Evolutionary conservation across 2,329 filamentous ascomycete species (phyloP).

Genomic region (Fusarium sp.): DNA sequence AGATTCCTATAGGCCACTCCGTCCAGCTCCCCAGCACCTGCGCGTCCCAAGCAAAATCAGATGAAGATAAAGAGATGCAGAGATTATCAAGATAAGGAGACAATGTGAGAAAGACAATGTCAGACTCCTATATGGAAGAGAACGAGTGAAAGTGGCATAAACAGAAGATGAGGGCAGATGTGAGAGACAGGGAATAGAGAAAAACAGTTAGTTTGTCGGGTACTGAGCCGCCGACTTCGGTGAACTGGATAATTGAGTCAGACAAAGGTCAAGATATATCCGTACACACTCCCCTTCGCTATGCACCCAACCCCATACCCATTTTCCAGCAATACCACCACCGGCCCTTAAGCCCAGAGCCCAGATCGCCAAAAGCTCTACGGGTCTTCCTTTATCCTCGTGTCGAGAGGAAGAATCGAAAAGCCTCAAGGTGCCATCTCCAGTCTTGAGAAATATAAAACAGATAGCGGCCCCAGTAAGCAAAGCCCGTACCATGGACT

Average conservation of each 20-base stretch:
- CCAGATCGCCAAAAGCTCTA: constrained; percentile 5
- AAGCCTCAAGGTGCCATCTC: constrained; percentile 18
- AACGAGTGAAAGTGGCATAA: constrained; percentile 31
- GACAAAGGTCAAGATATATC: constrained; percentile 56
- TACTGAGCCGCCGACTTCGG: constrained; percentile 44
- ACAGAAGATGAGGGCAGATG: constrained; percentile 29
- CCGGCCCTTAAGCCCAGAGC: constrained; percentile 32
- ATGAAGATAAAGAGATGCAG: constrained; percentile 35
- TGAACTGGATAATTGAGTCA: constrained; percentile 51
- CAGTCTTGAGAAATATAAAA: constrained; percentile 52
- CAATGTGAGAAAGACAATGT: constrained; percentile 24
- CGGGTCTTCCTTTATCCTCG: background rate
- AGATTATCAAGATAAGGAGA: constrained; percentile 30
- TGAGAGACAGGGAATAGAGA: constrained; percentile 41
- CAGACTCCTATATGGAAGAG: constrained; percentile 20
- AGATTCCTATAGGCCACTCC: constrained; percentile 38
- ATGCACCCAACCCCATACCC: constrained; percentile 57
- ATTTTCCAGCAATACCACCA: constrained; percentile 58
- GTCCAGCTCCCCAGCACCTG: constrained; percentile 47
- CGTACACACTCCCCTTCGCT: constrained; percentile 60
- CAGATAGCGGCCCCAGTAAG: constrained; percentile 48
- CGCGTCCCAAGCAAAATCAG: constrained; percentile 43
- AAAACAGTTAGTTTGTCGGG: constrained; percentile 44
- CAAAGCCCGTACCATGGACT: constrained; percentile 50
- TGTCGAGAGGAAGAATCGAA: constrained; percentile 11